These are phyloP conservation scores for Macrocystidia cucumis DNA, from an alignment of 1,284 basidiomycete species.

Conservation along the genomic window DNA sequence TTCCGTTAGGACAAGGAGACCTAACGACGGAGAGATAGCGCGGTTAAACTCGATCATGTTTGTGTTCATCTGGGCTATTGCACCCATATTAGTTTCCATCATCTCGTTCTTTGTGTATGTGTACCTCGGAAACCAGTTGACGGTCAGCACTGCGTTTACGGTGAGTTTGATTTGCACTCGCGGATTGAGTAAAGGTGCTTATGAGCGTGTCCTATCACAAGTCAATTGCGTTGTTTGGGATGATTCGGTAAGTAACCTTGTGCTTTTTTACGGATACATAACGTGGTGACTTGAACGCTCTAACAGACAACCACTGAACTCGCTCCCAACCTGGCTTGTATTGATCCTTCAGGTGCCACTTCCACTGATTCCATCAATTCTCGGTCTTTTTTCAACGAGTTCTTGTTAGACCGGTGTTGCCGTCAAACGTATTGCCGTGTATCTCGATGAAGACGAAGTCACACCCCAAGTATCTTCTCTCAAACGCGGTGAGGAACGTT, in stretches of 20 bases:
- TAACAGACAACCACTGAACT: conserved; percentile 52
- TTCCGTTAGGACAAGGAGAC: too few relatives aligned
- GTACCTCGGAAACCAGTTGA: conserved; percentile 55
- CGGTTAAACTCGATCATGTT: conserved; percentile 62
- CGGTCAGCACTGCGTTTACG: conserved; percentile 65
- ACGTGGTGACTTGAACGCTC: background rate
- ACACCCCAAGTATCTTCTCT: conserved; percentile 61
- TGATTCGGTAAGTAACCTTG: conserved; percentile 42
- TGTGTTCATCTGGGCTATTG: conserved; percentile 51
- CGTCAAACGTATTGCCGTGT: conserved; percentile 74
- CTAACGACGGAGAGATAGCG: too few relatives aligned
- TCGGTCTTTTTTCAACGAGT: conserved; percentile 10
- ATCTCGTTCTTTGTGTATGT: conserved; percentile 63
- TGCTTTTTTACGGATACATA: background rate
- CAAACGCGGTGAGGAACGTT: too few relatives aligned
- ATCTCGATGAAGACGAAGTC: conserved; percentile 80
- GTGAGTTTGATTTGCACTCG: conserved; percentile 27
- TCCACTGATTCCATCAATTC: background rate
- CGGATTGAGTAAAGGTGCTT: too few relatives aligned
- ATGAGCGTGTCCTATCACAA: conserved; percentile 22
- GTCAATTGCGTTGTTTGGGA: conserved; percentile 65
- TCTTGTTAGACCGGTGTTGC: conserved; percentile 58
- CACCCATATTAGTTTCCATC: conserved; percentile 65
- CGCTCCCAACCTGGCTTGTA: conserved; percentile 63
- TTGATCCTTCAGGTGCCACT: conserved; percentile 44